These are phyloP conservation scores for Exserohilum turcica DNA, from an alignment of 2,329 filamentous ascomycete genomes.

Conservation along the genomic window DNA sequence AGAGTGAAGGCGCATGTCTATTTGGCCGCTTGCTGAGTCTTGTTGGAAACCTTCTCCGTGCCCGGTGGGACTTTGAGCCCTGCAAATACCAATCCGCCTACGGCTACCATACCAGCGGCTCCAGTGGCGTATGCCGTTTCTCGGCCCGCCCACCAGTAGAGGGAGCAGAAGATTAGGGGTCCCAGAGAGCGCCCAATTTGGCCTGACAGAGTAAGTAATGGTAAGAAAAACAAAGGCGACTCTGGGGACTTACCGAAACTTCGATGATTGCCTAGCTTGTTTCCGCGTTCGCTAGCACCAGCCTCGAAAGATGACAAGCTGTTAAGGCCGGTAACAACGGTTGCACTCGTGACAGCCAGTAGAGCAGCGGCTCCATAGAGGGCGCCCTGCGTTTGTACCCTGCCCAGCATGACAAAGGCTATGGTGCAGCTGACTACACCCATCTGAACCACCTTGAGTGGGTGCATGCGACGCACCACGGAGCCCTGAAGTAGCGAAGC, in stretches of 20 bases:
- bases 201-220: slow-evolving; percentile 57
- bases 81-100: slow-evolving; percentile 72
- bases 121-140: slow-evolving; percentile 84
- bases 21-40: slow-evolving; percentile 17
- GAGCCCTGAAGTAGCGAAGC: slow-evolving; percentile 92
- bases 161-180: slow-evolving; percentile 85
- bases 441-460: slow-evolving; percentile 76
- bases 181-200: slow-evolving; percentile 88
- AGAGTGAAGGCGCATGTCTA: background rate
- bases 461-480: slow-evolving; percentile 83
- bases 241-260: slow-evolving; percentile 57
- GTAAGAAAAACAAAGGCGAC: background rate
- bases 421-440: slow-evolving; percentile 78
- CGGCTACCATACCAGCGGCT: slow-evolving; percentile 76
- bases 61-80: slow-evolving; percentile 69
- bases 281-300: slow-evolving; percentile 75
- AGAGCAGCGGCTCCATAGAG: slow-evolving; percentile 84
- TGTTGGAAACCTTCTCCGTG: slow-evolving; percentile 40
- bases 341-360: slow-evolving; percentile 87
- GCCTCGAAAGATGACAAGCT: slow-evolving; percentile 92
- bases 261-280: slow-evolving; percentile 82
- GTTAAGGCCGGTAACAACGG: slow-evolving; percentile 92
- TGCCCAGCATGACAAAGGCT: slow-evolving; percentile 80
- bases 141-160: slow-evolving; percentile 98
- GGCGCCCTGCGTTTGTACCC: slow-evolving; percentile 67